These are phyloP conservation scores for Picea sitchensis DNA, from an alignment of 75 land plant genomes.

Conservation along the genomic window DNA sequence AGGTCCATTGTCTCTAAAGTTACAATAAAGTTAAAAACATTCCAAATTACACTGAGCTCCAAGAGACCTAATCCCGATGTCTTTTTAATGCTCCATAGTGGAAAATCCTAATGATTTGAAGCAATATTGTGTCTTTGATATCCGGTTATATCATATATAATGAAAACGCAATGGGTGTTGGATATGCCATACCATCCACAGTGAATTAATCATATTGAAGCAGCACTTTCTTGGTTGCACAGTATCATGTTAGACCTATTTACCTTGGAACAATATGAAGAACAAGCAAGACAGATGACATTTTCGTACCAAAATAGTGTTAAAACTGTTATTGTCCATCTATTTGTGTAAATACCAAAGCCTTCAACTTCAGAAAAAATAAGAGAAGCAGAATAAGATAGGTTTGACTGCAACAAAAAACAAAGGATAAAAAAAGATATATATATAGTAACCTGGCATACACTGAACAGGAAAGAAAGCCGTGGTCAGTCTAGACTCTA, in stretches of 20 bases:
- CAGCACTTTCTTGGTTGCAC: neutral
- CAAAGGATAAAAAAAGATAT: neutral
- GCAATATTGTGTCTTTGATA: neutral
- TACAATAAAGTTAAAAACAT: no score
- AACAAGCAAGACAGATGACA: neutral
- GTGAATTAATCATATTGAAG: neutral
- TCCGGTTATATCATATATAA: neutral
- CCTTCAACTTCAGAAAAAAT: neutral
- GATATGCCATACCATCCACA: neutral
- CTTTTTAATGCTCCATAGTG: neutral
- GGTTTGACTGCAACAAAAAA: neutral
- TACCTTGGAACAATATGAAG: neutral
- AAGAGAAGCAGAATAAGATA: neutral
- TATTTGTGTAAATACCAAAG: neutral
- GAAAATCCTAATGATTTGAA: neutral
- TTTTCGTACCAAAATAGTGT: neutral
- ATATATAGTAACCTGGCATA: neutral
- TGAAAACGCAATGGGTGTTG: neutral
- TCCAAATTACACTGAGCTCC: neutral
- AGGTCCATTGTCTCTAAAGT: no score
- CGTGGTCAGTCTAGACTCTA: no score
- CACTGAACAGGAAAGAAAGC: neutral
- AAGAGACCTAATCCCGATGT: neutral
- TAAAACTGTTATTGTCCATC: conserved; percentile 2
- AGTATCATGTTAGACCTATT: neutral